Percentiles rank a stretch among this genome's conserved stretches.
phyloP scores from a whole-genome alignment of 345 rosid genomes.

The Arabis alpina region DNA sequence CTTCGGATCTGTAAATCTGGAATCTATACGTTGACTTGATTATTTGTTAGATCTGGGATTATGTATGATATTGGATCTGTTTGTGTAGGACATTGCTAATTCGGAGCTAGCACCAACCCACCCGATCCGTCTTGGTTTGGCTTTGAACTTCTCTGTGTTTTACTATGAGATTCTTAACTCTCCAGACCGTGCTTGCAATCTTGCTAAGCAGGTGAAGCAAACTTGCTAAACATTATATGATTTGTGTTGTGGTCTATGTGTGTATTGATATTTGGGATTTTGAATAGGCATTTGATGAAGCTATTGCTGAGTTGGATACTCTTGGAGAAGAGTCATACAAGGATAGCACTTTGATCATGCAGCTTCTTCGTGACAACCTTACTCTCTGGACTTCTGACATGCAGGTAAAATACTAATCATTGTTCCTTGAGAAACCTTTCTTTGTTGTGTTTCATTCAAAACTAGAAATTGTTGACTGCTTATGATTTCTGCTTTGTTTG shows the following conservation, averaged over 20 bases:
- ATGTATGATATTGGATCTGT: not conserved
- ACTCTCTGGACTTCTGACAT: slow-evolving; percentile 96
- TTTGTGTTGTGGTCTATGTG: no score
- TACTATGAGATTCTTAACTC: slow-evolving; percentile 91
- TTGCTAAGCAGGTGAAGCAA: slow-evolving; percentile 75
- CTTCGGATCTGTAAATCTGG: slow-evolving; percentile 10
- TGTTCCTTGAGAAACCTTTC: not conserved
- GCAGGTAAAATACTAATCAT: slow-evolving; percentile 64
- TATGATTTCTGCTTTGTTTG: not conserved
- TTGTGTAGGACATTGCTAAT: slow-evolving; percentile 81
- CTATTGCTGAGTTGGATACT: slow-evolving; percentile 94
- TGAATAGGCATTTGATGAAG: slow-evolving; percentile 85
- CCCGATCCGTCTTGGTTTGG: slow-evolving; percentile 86
- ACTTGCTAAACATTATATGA: not conserved
- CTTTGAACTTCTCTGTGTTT: slow-evolving; percentile 87
- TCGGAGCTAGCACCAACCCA: slow-evolving; percentile 85
- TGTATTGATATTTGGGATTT: not conserved
- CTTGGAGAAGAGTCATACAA: slow-evolving; percentile 96
- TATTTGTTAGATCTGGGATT: not conserved
- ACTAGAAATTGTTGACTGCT: not conserved
- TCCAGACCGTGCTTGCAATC: slow-evolving; percentile 93
- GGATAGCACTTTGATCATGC: slow-evolving; percentile 97
- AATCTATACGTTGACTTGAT: not conserved
- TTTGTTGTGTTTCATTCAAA: not conserved
- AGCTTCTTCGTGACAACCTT: slow-evolving; percentile 95